phyloP scores from a whole-genome alignment of 2,329 filamentous ascomycete genomes.

The Claviceps spartinae region DNA sequence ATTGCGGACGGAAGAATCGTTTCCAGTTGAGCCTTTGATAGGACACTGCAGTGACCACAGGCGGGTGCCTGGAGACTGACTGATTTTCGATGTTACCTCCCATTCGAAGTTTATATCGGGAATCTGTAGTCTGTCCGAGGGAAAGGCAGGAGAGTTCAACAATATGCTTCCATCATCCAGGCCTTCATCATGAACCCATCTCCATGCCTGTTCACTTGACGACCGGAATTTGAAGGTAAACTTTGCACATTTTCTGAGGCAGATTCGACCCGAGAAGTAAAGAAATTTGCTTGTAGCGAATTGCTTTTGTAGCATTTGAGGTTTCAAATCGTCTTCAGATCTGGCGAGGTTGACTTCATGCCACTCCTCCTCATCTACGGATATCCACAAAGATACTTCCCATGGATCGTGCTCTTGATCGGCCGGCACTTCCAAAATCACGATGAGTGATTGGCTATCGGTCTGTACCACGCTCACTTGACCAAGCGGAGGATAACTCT shows the following conservation, averaged over 20 bases:
- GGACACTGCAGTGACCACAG: constrained; percentile 54
- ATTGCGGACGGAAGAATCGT: constrained; percentile 42
- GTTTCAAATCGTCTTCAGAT: constrained; percentile 14
- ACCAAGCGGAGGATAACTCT: constrained; percentile 57
- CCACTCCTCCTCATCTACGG: constrained; percentile 40
- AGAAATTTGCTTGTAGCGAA: constrained; percentile 19
- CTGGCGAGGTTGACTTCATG: constrained; percentile 33
- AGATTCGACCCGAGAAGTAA: constrained; percentile 41
- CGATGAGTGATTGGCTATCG: constrained; percentile 44
- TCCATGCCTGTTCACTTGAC: constrained; percentile 42
- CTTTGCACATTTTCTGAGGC: constrained; percentile 33
- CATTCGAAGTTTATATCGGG: constrained; percentile 42
- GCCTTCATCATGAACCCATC: constrained; percentile 54
- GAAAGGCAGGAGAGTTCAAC: constrained; percentile 16
- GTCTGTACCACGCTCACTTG: constrained; percentile 51
- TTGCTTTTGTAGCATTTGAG: constrained; percentile 37
- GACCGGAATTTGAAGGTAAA: constrained; percentile 63
- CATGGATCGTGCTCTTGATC: constrained; percentile 43
- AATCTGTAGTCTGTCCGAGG: constrained; percentile 38
- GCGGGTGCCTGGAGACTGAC: constrained; percentile 54
- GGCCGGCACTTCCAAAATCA: constrained; percentile 52
- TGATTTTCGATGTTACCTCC: constrained; percentile 37
- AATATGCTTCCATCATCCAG: constrained; percentile 51
- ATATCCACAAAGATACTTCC: constrained; percentile 66
- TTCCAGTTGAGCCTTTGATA: constrained; percentile 41